Evolutionary conservation across 2,329 filamentous ascomycete genomes (phyloP).

Genomic region (Rugonectria rugulosa): DNA sequence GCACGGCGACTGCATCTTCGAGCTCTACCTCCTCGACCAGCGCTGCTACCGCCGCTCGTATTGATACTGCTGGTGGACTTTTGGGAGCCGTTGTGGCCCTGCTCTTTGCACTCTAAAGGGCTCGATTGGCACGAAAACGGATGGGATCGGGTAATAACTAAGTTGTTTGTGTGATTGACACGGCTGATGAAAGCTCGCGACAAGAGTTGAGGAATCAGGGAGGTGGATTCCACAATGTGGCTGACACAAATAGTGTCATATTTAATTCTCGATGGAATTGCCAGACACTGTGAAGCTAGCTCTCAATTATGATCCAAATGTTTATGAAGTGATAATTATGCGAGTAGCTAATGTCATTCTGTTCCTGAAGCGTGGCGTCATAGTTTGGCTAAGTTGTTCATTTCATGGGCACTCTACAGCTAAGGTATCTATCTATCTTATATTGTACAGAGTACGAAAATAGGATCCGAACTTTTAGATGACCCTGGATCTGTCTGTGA

Average conservation of each 20-base stretch:
- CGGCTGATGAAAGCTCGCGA: neutral
- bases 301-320: slow-evolving; percentile 6
- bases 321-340: neutral
- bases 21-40: slow-evolving; percentile 9
- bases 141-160: neutral
- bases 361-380: no score
- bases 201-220: neutral
- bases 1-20: neutral
- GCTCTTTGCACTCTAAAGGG: slow-evolving; percentile 39
- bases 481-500: no score
- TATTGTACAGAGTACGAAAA: no score
- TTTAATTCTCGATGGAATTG: neutral
- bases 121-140: neutral
- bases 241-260: neutral
- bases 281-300: slow-evolving; percentile 15
- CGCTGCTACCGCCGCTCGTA: slow-evolving; percentile 13
- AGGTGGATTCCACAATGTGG: neutral
- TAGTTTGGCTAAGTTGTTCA: no score
- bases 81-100: slow-evolving; percentile 40
- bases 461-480: no score
- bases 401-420: no score
- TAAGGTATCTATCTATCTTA: no score
- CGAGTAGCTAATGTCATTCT: no score
- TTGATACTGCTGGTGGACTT: slow-evolving; percentile 30
- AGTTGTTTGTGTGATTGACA: neutral